Evolutionary conservation across 2,329 filamentous ascomycete genomes (phyloP).

Genomic region (Stemphylium lycopersici): DNA sequence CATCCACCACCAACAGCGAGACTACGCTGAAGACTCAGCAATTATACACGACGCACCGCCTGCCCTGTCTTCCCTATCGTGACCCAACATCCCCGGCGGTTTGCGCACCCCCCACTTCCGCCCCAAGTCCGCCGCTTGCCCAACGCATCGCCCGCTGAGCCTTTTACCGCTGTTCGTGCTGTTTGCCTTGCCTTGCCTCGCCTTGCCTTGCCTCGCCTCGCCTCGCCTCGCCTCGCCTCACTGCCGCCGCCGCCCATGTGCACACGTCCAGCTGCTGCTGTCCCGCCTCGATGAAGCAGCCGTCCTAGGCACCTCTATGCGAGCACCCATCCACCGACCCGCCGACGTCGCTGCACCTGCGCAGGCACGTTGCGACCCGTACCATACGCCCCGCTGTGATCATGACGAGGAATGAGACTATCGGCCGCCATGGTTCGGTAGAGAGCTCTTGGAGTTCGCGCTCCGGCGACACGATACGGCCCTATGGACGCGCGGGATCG

Average conservation of each 20-base stretch:
- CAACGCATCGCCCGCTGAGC: not conserved
- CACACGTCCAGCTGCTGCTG: slow-evolving; percentile 26
- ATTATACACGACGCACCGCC: not conserved
- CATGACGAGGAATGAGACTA: slow-evolving; percentile 72
- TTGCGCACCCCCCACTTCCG: not conserved
- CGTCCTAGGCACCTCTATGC: slow-evolving; percentile 43
- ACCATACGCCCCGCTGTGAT: slow-evolving; percentile 25
- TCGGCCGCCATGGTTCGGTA: slow-evolving; percentile 68
- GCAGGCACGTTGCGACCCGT: slow-evolving; percentile 25
- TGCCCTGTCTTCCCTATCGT: not conserved
- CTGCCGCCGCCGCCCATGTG: slow-evolving; percentile 25
- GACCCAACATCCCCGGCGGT: not conserved
- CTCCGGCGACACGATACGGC: slow-evolving; percentile 69
- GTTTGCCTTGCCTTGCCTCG: slow-evolving; percentile 6
- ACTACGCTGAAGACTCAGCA: not conserved
- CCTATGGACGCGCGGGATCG: slow-evolving; percentile 44
- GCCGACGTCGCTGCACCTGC: slow-evolving; percentile 20
- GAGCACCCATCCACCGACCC: slow-evolving; percentile 36
- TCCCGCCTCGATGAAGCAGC: slow-evolving; percentile 48
- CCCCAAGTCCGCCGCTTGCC: not conserved
- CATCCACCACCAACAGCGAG: not conserved
- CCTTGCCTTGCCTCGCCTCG: slow-evolving; percentile 7
- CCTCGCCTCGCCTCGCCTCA: too few species aligned
- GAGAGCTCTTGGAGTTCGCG: slow-evolving; percentile 71
- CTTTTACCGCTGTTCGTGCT: not conserved